Percentiles rank a stretch among this genome's conserved stretches.
Evolutionary conservation across 257 asterid genomes (phyloP).

Genomic region (Solanum bulbocastanum): DNA sequence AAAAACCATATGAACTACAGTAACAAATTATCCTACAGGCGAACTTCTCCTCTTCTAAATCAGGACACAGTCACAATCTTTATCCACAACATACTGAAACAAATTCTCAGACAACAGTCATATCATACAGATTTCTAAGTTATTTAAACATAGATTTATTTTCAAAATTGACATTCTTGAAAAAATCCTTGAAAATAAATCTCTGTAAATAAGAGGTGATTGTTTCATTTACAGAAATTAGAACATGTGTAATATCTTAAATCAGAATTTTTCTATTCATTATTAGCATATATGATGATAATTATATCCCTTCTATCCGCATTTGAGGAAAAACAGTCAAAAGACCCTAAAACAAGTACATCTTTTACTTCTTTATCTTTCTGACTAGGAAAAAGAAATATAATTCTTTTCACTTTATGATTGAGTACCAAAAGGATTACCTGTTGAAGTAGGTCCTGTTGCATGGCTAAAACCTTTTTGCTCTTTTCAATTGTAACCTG

Average conservation of each 20-base stretch:
- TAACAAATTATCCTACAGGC: background rate
- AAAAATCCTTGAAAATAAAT: background rate
- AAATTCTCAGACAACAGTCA: background rate
- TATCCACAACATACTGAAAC: background rate
- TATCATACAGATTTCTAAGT: background rate
- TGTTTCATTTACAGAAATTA: background rate
- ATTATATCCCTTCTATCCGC: background rate
- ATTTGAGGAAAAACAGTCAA: background rate
- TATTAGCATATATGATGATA: background rate
- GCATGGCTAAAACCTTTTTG: constrained; percentile 68
- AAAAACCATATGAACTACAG: background rate
- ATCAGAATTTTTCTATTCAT: background rate
- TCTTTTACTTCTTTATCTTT: background rate
- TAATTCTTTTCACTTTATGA: background rate
- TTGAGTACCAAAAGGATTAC: constrained; percentile 15
- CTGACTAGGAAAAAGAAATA: background rate
- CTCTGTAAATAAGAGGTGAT: background rate
- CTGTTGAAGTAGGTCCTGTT: constrained; percentile 64
- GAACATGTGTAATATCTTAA: background rate
- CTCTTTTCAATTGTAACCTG: constrained; percentile 72
- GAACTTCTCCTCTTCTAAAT: background rate
- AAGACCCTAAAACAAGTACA: background rate
- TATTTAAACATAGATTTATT: background rate
- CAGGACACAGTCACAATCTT: background rate
- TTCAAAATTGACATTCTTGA: background rate